Percentiles rank a stretch among this genome's conserved stretches.
Evolutionary conservation across 768 basidiomycete genomes (phyloP).

Genomic region (Udeniomyces megalosporus): DNA sequence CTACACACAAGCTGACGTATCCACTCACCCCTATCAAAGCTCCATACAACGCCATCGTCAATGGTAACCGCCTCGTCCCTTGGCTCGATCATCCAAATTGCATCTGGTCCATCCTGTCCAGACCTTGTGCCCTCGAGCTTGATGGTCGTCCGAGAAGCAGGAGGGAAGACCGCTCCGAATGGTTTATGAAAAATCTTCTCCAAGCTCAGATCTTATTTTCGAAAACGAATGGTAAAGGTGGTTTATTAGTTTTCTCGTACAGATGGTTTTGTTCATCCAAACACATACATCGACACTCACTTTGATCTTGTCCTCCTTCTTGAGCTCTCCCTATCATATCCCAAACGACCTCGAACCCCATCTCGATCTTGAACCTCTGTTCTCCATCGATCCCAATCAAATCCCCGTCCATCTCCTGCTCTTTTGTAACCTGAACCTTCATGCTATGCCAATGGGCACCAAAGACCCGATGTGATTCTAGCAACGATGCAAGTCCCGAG

Average conservation of each 20-base stretch:
- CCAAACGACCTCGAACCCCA: slow-evolving; percentile 59
- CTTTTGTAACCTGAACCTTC: slow-evolving; percentile 57
- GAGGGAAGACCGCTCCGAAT: neutral
- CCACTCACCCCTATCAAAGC: no score
- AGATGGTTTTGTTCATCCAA: no score
- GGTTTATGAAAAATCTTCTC: neutral
- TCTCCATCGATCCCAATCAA: neutral
- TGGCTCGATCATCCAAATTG: neutral
- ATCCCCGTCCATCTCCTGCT: slow-evolving; percentile 25
- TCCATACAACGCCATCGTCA: no score
- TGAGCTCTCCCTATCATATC: slow-evolving; percentile 43
- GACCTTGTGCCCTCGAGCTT: neutral
- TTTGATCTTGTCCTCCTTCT: neutral
- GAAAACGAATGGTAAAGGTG: neutral
- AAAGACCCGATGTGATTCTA: slow-evolving; percentile 73
- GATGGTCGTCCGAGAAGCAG: neutral
- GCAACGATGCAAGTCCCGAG: slow-evolving; percentile 63
- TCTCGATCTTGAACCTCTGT: slow-evolving; percentile 40
- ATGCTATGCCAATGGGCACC: slow-evolving; percentile 87
- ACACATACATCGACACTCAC: neutral
- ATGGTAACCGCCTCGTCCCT: no score
- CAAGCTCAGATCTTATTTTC: neutral
- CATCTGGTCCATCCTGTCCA: neutral
- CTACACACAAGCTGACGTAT: no score
- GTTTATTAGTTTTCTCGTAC: neutral